These are phyloP conservation scores for Helminthosporium solani DNA, from an alignment of 2,329 filamentous ascomycete genomes.

Conservation along the genomic window DNA sequence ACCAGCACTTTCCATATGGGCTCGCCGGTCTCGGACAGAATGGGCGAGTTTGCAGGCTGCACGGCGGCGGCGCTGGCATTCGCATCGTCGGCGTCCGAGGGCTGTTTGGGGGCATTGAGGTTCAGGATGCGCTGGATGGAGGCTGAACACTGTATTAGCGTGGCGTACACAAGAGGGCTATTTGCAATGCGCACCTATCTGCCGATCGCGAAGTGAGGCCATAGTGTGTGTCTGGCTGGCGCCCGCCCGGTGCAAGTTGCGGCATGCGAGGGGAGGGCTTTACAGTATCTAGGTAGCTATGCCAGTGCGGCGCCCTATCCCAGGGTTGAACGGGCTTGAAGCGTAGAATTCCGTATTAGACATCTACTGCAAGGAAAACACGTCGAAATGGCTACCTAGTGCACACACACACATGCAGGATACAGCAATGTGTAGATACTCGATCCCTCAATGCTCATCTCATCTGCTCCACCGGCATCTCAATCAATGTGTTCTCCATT, in stretches of 20 bases:
- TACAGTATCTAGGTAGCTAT: no score
- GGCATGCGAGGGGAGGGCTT: conserved; percentile 17
- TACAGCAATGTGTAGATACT: background rate
- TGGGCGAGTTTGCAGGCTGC: conserved; percentile 66
- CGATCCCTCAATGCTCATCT: background rate
- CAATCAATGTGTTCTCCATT: conserved; percentile 5
- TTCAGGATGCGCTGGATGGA: conserved; percentile 96
- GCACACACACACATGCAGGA: no score
- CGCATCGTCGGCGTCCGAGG: conserved; percentile 61
- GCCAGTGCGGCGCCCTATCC: no score
- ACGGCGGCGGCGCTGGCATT: conserved; percentile 60
- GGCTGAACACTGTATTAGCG: conserved; percentile 52
- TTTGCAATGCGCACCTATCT: conserved; percentile 52
- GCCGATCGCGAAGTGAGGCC: conserved; percentile 63
- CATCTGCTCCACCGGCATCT: conserved; percentile 1
- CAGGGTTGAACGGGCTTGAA: no score
- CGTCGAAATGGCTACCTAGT: no score
- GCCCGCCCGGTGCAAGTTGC: conserved; percentile 26
- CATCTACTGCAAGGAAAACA: background rate
- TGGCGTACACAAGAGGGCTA: background rate
- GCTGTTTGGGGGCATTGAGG: conserved; percentile 70
- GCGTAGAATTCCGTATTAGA: no score
- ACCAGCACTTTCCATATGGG: conserved; percentile 95
- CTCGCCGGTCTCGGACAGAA: conserved; percentile 82
- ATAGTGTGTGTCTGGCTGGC: conserved; percentile 29